Evolutionary conservation across 1,139 yeast genomes (phyloP).

Genomic region (Pichia sp.): DNA sequence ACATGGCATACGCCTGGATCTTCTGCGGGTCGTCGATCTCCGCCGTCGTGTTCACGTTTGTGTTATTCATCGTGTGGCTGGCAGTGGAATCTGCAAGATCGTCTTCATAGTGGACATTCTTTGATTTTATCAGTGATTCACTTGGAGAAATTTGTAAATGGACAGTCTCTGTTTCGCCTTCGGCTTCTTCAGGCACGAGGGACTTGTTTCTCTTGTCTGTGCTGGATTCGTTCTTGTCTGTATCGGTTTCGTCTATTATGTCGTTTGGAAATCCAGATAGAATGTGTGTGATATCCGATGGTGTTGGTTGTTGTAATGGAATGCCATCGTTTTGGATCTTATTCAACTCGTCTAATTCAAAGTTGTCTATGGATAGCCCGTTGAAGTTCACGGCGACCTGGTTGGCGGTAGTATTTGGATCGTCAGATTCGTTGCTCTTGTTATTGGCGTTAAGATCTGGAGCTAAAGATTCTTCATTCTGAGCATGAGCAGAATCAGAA

Average conservation of each 20-base stretch:
- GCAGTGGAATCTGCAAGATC: background rate
- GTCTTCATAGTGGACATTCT: background rate
- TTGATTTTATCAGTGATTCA: background rate
- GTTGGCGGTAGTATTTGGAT: background rate
- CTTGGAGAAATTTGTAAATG: conserved; percentile 14
- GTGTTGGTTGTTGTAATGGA: conserved; percentile 3
- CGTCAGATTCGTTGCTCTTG: too few relatives aligned
- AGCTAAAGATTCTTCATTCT: background rate
- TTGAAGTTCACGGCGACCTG: background rate
- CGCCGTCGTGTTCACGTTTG: conserved; percentile 3
- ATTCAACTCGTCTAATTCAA: conserved; percentile 2
- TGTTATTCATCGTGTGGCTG: background rate
- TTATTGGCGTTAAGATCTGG: too few relatives aligned
- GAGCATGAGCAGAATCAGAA: background rate
- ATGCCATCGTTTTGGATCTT: background rate
- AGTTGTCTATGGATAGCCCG: conserved; percentile 1
- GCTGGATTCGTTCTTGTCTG: too few relatives aligned
- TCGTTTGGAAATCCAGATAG: conserved; percentile 6
- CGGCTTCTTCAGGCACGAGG: background rate
- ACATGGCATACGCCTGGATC: conserved; percentile 87
- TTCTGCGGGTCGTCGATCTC: conserved; percentile 19
- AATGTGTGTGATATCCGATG: conserved; percentile 2
- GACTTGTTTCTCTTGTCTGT: too few relatives aligned
- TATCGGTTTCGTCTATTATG: background rate
- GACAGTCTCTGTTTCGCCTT: conserved; percentile 18